Conservation (phyloP, 2,329 filamentous ascomycete species). For the Fusarium transvaalense region DNA sequence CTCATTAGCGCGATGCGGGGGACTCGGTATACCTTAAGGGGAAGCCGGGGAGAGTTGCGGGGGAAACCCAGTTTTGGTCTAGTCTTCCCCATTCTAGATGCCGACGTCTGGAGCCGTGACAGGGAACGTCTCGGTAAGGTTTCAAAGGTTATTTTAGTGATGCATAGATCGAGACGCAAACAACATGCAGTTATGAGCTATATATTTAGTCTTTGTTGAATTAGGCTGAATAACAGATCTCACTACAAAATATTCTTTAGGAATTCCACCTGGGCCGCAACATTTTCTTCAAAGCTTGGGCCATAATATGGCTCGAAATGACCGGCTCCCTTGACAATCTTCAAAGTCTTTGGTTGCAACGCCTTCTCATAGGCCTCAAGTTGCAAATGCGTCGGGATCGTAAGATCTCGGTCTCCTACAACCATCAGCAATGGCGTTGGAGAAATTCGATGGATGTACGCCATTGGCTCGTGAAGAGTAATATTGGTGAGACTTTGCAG, state of each 20-base stretch:
- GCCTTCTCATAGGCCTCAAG: conserved; percentile 2
- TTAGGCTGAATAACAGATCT: not conserved
- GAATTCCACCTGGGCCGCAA: not conserved
- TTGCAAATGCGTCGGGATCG: conserved; percentile 1
- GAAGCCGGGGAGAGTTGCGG: not conserved
- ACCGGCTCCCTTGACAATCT: conserved; percentile 3
- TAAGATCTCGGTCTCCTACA: not conserved
- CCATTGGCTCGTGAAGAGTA: not conserved
- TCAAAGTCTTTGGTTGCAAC: conserved; percentile 2
- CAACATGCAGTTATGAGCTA: not conserved
- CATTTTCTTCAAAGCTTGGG: not conserved
- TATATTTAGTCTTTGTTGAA: not conserved
- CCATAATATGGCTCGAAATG: conserved; percentile 9
- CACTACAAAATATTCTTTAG: not conserved
- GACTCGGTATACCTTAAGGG: too few relatives aligned
- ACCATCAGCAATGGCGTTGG: conserved; percentile 1
- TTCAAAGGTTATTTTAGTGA: not conserved
- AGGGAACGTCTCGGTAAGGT: not conserved
- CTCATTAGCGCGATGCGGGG: too few relatives aligned
- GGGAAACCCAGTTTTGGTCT: not conserved
- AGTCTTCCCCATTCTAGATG: not conserved
- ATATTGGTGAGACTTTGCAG: conserved; percentile 1
- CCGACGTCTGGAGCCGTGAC: not conserved
- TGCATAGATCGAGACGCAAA: not conserved
- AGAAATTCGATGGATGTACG: conserved; percentile 1